These are phyloP conservation scores for Blastobotrys raffinosifermentans DNA, from an alignment of 1,139 yeast genomes.

Conservation along the genomic window DNA sequence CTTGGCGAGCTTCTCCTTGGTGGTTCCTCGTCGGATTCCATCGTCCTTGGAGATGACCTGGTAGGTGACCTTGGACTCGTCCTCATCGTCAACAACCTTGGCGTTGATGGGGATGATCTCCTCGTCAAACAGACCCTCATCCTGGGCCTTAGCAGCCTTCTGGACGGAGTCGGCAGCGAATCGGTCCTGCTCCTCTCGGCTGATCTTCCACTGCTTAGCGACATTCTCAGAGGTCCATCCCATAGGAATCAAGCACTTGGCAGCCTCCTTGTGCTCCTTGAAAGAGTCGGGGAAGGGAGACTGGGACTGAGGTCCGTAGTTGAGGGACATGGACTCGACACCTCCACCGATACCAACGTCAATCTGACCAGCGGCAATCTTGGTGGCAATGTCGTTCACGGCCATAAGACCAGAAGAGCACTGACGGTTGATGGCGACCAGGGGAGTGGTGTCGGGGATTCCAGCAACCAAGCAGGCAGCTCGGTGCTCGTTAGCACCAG, in stretches of 20 bases:
- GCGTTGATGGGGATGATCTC: constrained; percentile 76
- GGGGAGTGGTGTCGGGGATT: constrained; percentile 63
- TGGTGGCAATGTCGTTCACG: constrained; percentile 80
- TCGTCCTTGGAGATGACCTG: constrained; percentile 68
- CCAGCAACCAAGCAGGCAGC: constrained; percentile 79
- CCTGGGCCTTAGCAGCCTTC: constrained; percentile 73
- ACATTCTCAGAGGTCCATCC: constrained; percentile 85
- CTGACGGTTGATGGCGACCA: constrained; percentile 83
- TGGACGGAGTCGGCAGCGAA: constrained; percentile 39
- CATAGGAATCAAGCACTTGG: constrained; percentile 78
- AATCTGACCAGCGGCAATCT: constrained; percentile 81
- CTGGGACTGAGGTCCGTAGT: constrained; percentile 70
- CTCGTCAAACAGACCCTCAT: constrained; percentile 67
- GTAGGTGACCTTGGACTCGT: constrained; percentile 35
- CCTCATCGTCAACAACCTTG: constrained; percentile 33
- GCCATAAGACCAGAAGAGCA: constrained; percentile 94
- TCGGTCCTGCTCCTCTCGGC: constrained; percentile 39
- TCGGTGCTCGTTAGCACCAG: constrained; percentile 85
- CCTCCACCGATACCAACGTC: constrained; percentile 89
- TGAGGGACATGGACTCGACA: constrained; percentile 84
- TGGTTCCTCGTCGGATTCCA: constrained; percentile 86
- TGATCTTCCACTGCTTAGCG: constrained; percentile 41
- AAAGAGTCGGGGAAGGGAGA: constrained; percentile 55
- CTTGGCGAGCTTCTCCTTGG: constrained; percentile 66
- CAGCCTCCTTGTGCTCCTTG: constrained; percentile 43